Conservation (phyloP, 768 basidiomycete genomes). For the Vararia minispora region DNA sequence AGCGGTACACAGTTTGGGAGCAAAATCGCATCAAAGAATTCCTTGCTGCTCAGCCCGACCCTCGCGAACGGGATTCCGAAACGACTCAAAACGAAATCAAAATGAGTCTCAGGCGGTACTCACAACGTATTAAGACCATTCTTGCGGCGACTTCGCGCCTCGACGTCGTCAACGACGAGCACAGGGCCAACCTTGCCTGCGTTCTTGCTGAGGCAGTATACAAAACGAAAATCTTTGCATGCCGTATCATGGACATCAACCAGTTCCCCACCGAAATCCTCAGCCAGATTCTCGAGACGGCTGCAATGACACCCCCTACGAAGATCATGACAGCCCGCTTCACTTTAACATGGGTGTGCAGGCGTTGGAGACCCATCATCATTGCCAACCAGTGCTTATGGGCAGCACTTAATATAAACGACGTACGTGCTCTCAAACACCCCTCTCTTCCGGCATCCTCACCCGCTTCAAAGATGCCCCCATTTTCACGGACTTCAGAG, state of each 20-base stretch:
- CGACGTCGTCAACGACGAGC: not conserved
- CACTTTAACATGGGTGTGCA: constrained; percentile 47
- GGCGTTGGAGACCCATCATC: constrained; percentile 18
- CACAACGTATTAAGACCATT: constrained; percentile 1
- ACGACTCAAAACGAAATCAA: not conserved
- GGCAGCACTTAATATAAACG: too few species aligned
- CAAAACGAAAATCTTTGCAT: constrained; percentile 19
- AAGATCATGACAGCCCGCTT: constrained; percentile 24
- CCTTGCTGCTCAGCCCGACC: constrained; percentile 7
- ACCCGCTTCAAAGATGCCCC: too few species aligned
- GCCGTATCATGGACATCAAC: constrained; percentile 41
- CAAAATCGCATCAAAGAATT: constrained; percentile 1
- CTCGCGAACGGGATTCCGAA: not conserved
- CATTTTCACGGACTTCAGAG: too few species aligned
- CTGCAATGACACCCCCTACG: constrained; percentile 25
- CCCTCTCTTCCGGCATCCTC: constrained; percentile 38
- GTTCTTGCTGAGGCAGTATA: constrained; percentile 3
- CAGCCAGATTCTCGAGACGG: constrained; percentile 48
- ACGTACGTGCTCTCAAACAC: too few species aligned
- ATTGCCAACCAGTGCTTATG: constrained; percentile 17
- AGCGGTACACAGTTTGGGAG: too few species aligned
- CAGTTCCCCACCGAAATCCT: constrained; percentile 58
- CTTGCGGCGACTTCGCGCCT: not conserved
- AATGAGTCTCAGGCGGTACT: not conserved
- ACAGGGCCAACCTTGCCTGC: not conserved